Conservation (phyloP, 192 early-diverging fungal genomes). For the Cetraspora pellucida region DNA sequence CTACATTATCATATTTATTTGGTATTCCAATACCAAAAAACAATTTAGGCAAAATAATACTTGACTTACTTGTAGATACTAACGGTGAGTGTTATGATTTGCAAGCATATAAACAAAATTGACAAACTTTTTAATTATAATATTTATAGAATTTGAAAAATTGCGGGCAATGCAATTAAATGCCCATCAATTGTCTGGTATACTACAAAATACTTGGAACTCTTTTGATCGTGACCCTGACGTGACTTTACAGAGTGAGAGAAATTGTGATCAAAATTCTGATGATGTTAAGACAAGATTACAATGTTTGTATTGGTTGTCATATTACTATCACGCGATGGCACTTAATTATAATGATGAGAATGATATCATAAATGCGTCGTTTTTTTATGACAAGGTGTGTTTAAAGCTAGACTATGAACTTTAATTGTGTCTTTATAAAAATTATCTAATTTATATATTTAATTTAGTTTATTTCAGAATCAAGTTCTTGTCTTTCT, state of each 20-base stretch:
- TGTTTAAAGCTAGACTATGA: not conserved
- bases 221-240: slow-evolving; percentile 36
- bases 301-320: slow-evolving; percentile 39
- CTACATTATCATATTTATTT: slow-evolving; percentile 78
- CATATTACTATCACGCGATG: slow-evolving; percentile 37
- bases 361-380: not conserved
- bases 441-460: not conserved
- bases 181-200: slow-evolving; percentile 58
- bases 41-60: slow-evolving; percentile 84
- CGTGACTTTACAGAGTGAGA: not conserved
- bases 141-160: slow-evolving; percentile 40
- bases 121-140: not conserved
- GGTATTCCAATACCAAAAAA: slow-evolving; percentile 93
- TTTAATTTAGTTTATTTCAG: slow-evolving; percentile 39
- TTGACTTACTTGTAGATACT: slow-evolving; percentile 67
- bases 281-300: slow-evolving; percentile 35
- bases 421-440: not conserved
- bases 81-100: slow-evolving; percentile 36
- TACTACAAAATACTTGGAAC: slow-evolving; percentile 41
- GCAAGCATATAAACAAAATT: not conserved
- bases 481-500: slow-evolving; percentile 41
- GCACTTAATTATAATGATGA: not conserved
- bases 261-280: slow-evolving; percentile 4
- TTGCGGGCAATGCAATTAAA: slow-evolving; percentile 65
- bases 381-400: slow-evolving; percentile 19